Percentiles rank a stretch among this genome's conserved stretches.
These are phyloP conservation scores for Sporodiniella umbellata DNA, from an alignment of 371 early-diverging fungal species.

Conservation along the genomic window DNA sequence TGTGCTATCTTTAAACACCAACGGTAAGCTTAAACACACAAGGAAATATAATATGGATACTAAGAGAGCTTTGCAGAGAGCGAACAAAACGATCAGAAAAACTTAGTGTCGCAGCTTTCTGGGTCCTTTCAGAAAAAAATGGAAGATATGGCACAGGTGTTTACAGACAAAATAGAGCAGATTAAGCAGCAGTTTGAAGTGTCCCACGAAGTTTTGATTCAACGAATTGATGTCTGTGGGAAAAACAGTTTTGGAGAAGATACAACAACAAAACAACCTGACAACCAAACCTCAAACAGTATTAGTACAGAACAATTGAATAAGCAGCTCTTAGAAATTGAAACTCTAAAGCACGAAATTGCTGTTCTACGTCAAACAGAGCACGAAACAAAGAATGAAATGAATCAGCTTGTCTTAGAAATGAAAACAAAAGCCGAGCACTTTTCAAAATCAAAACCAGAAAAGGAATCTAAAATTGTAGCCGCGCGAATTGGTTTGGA, in stretches of 20 bases:
- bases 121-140: slow-evolving; percentile 32
- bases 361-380: slow-evolving; percentile 61
- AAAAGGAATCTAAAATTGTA: slow-evolving; percentile 22
- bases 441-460: slow-evolving; percentile 8
- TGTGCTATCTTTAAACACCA: slow-evolving; percentile 60
- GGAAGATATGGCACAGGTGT: slow-evolving; percentile 24
- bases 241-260: not conserved
- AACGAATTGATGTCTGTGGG: not conserved
- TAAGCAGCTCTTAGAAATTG: slow-evolving; percentile 29
- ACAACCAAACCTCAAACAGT: not conserved
- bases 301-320: slow-evolving; percentile 7
- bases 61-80: slow-evolving; percentile 5
- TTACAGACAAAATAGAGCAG: slow-evolving; percentile 29
- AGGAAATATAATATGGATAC: not conserved
- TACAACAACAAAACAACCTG: not conserved
- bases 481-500: slow-evolving; percentile 50
- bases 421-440: slow-evolving; percentile 41
- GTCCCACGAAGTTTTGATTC: slow-evolving; percentile 57
- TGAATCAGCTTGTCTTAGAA: slow-evolving; percentile 32
- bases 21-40: slow-evolving; percentile 37
- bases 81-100: slow-evolving; percentile 29
- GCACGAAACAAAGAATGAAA: slow-evolving; percentile 47
- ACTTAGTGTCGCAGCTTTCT: slow-evolving; percentile 25
- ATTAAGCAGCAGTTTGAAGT: slow-evolving; percentile 30
- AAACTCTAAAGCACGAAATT: slow-evolving; percentile 48